Conservation (phyloP, 2,329 filamentous ascomycete genomes). For the Aureobasidium sp. region DNA sequence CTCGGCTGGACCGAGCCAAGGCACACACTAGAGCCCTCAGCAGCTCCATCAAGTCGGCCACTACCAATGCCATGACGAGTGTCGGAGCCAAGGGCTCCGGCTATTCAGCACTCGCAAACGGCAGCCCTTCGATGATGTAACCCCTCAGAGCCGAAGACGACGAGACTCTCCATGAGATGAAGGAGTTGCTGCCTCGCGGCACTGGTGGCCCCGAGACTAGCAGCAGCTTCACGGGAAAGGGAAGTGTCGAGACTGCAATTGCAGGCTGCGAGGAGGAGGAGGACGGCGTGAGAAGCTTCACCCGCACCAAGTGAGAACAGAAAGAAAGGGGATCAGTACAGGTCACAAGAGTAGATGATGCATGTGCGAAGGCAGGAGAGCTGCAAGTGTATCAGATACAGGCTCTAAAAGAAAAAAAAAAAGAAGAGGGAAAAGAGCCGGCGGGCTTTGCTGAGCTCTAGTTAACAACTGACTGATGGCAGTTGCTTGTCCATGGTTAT, state of each 20-base stretch:
- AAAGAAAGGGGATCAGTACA: background rate
- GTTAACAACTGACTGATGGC: background rate
- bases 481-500: background rate
- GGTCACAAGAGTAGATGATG: background rate
- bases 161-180: background rate
- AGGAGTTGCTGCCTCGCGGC: background rate
- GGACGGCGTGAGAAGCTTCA: background rate
- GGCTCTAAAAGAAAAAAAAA: background rate
- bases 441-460: background rate
- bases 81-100: background rate
- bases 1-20: background rate
- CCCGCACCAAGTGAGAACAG: background rate
- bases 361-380: background rate
- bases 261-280: conserved; percentile 1
- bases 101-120: background rate
- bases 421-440: background rate
- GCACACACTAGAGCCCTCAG: background rate
- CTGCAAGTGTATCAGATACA: conserved; percentile 1
- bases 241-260: background rate
- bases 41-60: background rate
- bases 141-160: background rate
- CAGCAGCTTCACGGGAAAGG: background rate
- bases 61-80: background rate
- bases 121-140: background rate
- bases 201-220: background rate